A percentile compares a stretch with the other conserved stretches of the same genome.
phyloP scores from a whole-genome alignment of 2,329 filamentous ascomycete species.

The Blastomyces silverae region DNA sequence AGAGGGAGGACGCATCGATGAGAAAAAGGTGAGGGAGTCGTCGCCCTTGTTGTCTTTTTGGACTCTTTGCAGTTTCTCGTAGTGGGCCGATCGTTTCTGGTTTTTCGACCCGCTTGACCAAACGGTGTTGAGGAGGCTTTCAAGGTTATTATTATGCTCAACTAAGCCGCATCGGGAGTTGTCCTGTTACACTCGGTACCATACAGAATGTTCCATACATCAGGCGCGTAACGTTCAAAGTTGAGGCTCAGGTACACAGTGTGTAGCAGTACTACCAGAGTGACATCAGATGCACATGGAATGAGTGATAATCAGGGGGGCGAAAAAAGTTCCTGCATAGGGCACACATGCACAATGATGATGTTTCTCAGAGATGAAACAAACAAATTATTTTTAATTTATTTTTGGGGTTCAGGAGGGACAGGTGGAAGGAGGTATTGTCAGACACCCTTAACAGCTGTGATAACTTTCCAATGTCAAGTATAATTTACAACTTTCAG shows the following conservation, averaged over 20 bases:
- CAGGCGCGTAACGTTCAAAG: not conserved
- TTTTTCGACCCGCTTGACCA: too few relatives aligned
- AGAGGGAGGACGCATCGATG: not conserved
- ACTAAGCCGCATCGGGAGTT: slow-evolving; percentile 1
- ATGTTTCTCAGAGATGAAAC: not conserved
- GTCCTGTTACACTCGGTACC: not conserved
- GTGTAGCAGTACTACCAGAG: not conserved
- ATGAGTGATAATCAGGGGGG: not conserved
- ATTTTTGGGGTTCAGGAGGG: not conserved
- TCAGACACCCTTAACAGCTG: too few relatives aligned
- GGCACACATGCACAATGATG: not conserved
- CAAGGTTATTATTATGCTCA: too few relatives aligned
- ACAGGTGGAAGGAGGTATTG: too few relatives aligned
- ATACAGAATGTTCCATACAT: slow-evolving; percentile 9
- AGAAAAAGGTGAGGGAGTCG: too few relatives aligned
- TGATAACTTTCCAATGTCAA: too few relatives aligned
- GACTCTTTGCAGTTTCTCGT: not conserved
- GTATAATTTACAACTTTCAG: too few relatives aligned
- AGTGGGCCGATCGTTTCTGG: not conserved
- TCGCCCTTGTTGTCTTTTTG: not conserved
- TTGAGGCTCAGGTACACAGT: not conserved
- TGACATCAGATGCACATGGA: not conserved
- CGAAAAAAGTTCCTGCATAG: not conserved
- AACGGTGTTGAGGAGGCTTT: not conserved
- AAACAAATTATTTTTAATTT: not conserved